A percentile compares a stretch with the other conserved stretches of the same genome.
phyloP scores from a whole-genome alignment of 768 basidiomycete genomes.

The Mycena albidolilacea region DNA sequence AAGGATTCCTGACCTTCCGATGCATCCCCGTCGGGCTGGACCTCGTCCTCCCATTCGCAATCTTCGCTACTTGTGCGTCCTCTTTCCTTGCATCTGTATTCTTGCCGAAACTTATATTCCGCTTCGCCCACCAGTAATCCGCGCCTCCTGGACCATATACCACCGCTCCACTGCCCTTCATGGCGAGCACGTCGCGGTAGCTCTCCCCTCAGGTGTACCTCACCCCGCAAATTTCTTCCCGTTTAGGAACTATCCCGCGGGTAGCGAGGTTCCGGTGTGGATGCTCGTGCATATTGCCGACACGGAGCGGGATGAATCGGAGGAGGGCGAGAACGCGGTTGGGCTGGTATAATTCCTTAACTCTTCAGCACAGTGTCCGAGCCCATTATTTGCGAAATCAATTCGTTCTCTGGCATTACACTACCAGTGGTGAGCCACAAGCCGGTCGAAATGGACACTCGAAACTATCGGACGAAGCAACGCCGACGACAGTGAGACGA shows the following conservation, averaged over 20 bases:
- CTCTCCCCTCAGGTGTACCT: neutral
- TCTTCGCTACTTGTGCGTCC: neutral
- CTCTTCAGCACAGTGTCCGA: too few relatives aligned
- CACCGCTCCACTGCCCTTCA: neutral
- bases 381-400: too few relatives aligned
- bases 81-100: neutral
- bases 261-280: neutral
- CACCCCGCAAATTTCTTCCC: slow-evolving; percentile 1
- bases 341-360: neutral
- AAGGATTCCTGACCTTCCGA: neutral
- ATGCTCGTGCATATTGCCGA: neutral
- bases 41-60: neutral
- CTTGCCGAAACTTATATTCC: neutral
- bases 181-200: neutral
- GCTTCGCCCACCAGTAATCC: neutral
- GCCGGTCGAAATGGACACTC: neutral
- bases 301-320: neutral
- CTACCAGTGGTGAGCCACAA: too few relatives aligned
- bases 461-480: too few relatives aligned
- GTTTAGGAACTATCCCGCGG: neutral
- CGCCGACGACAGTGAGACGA: neutral
- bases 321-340: neutral
- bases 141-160: neutral
- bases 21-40: neutral
- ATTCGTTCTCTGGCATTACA: too few relatives aligned